phyloP scores from a whole-genome alignment of 1,284 basidiomycete genomes.

The Fomitiporia mediterranea region DNA sequence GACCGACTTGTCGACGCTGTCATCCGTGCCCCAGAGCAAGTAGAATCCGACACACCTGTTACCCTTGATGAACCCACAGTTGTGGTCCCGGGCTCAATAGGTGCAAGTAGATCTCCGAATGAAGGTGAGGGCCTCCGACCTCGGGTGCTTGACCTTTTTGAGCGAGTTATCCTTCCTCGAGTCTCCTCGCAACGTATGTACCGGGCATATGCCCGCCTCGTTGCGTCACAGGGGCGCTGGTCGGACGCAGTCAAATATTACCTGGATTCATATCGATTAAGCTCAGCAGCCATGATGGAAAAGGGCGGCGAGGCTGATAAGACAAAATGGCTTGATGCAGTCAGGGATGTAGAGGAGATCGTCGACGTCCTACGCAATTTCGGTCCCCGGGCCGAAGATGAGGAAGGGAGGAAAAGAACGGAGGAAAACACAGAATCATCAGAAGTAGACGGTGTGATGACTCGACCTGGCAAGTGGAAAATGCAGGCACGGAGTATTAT shows the following conservation, averaged over 20 bases:
- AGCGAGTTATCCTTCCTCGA: slow-evolving; percentile 72
- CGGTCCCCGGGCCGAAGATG: slow-evolving; percentile 58
- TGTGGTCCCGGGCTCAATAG: slow-evolving; percentile 26
- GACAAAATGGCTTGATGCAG: slow-evolving; percentile 64
- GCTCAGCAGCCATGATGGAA: slow-evolving; percentile 64
- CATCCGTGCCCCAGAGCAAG: slow-evolving; percentile 48
- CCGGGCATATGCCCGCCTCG: slow-evolving; percentile 74
- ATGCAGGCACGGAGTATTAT: slow-evolving; percentile 86
- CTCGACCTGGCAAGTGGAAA: slow-evolving; percentile 58
- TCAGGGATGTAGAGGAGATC: slow-evolving; percentile 76
- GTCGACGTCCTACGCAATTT: slow-evolving; percentile 82
- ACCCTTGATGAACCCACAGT: slow-evolving; percentile 27
- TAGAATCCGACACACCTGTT: slow-evolving; percentile 33
- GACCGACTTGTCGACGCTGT: slow-evolving; percentile 85
- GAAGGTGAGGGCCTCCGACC: slow-evolving; percentile 61
- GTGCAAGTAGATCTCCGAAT: slow-evolving; percentile 41
- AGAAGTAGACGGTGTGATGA: slow-evolving; percentile 16
- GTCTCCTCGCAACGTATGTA: slow-evolving; percentile 76
- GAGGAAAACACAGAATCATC: neutral
- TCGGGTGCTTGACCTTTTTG: slow-evolving; percentile 69
- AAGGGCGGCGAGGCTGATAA: slow-evolving; percentile 60
- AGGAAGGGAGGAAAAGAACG: slow-evolving; percentile 17
- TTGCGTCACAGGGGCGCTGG: slow-evolving; percentile 69
- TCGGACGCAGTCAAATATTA: slow-evolving; percentile 76
- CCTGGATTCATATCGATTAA: slow-evolving; percentile 77